Percentiles rank a stretch among this genome's conserved stretches.
Conservation (phyloP, 345 rosid species). For the Corchorus olitorius region DNA sequence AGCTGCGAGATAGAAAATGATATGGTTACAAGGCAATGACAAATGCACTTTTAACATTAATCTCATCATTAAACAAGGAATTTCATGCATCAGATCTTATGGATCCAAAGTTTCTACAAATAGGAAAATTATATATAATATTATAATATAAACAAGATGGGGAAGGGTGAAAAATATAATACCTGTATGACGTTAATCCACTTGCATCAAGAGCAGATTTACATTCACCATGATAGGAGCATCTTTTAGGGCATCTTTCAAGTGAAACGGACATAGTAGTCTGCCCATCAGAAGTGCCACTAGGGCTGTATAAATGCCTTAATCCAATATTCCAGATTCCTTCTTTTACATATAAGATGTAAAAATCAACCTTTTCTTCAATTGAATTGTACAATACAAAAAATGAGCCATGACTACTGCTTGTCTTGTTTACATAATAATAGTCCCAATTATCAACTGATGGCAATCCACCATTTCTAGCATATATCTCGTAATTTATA, state of each 20-base stretch:
- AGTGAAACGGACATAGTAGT: conserved; percentile 76
- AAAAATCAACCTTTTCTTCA: conserved; percentile 79
- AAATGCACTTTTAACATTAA: conserved; percentile 18
- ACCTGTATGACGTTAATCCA: conserved; percentile 94
- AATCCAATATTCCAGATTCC: conserved; percentile 88
- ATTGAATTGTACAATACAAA: conserved; percentile 66
- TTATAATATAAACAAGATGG: not conserved
- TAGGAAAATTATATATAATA: not conserved
- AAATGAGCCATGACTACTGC: conserved; percentile 57
- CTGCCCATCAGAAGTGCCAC: conserved; percentile 36
- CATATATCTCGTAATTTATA: conserved; percentile 70
- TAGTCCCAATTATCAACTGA: conserved; percentile 73
- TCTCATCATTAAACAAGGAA: not conserved
- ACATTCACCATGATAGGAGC: conserved; percentile 86
- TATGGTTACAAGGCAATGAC: conserved; percentile 11
- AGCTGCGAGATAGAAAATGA: conserved; percentile 56
- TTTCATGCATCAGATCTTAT: not conserved
- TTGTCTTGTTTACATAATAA: conserved; percentile 69
- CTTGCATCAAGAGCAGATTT: conserved; percentile 75
- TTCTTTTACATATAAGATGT: conserved; percentile 79
- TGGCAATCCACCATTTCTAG: conserved; percentile 78
- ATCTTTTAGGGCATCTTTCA: conserved; percentile 87
- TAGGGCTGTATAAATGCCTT: conserved; percentile 48
- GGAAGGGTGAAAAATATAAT: conserved; percentile 11
- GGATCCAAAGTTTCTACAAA: not conserved